phyloP scores from a whole-genome alignment of 805 yeast species.

The Yarrowia yakushimensis region DNA sequence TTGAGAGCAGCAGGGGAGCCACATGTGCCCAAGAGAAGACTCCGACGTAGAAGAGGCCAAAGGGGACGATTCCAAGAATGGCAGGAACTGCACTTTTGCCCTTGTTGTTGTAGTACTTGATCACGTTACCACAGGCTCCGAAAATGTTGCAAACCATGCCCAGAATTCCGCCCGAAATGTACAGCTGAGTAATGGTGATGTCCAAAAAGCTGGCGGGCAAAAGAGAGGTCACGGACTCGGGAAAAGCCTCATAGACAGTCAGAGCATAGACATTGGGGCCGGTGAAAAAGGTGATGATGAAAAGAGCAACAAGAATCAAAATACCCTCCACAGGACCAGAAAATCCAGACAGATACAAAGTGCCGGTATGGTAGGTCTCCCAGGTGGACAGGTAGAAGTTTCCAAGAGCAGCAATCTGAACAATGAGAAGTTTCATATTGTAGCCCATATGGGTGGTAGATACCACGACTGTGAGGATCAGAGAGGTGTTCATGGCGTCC shows the following conservation, averaged over 20 bases:
- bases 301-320: conserved; percentile 54
- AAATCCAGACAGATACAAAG: conserved; percentile 67
- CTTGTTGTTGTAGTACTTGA: conserved; percentile 31
- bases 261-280: conserved; percentile 70
- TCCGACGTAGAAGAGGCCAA: conserved; percentile 53
- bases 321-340: conserved; percentile 98
- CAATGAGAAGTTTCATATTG: conserved; percentile 48
- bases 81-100: conserved; percentile 39
- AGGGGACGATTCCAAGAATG: conserved; percentile 61
- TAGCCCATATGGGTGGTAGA: conserved; percentile 69
- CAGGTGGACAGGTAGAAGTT: conserved; percentile 89
- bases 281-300: conserved; percentile 56
- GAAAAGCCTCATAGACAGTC: conserved; percentile 38
- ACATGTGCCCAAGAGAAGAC: conserved; percentile 45
- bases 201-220: not conserved
- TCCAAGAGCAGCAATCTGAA: conserved; percentile 37
- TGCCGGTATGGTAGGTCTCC: conserved; percentile 93
- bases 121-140: conserved; percentile 65
- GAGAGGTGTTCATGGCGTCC: conserved; percentile 66
- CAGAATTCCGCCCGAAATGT: conserved; percentile 50
- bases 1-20: conserved; percentile 46
- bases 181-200: conserved; percentile 40
- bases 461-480: conserved; percentile 64
- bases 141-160: conserved; percentile 64
- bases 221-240: not conserved